Evolutionary conservation across 805 yeast genomes (phyloP).

Genomic region (Suhomyces prunicola): DNA sequence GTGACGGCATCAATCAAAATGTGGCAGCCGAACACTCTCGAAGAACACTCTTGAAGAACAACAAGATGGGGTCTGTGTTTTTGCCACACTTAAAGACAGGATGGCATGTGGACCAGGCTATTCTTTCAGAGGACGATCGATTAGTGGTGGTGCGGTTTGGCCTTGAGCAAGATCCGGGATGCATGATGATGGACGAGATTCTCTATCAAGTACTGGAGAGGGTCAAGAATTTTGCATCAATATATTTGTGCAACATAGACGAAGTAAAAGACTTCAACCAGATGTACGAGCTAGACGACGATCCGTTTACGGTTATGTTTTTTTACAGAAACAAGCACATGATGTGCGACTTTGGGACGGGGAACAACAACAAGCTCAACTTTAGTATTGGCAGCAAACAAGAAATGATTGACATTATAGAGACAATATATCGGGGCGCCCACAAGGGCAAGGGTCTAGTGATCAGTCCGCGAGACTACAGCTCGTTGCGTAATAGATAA

Average conservation of each 20-base stretch:
- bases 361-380: conserved; percentile 91
- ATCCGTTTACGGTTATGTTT: conserved; percentile 87
- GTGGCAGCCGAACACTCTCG: neutral
- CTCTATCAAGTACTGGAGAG: conserved; percentile 76
- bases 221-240: conserved; percentile 80
- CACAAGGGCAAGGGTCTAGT: conserved; percentile 90
- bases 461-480: conserved; percentile 72
- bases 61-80: conserved; percentile 71
- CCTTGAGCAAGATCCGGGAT: conserved; percentile 66
- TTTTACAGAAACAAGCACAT: conserved; percentile 90
- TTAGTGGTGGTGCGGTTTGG: conserved; percentile 90
- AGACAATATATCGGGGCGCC: conserved; percentile 88
- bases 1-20: neutral
- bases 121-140: conserved; percentile 83
- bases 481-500: conserved; percentile 18
- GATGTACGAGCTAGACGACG: conserved; percentile 74
- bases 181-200: conserved; percentile 89
- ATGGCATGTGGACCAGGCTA: conserved; percentile 98
- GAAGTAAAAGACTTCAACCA: conserved; percentile 85
- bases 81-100: conserved; percentile 79
- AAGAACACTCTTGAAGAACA: neutral
- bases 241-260: conserved; percentile 85
- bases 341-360: conserved; percentile 99
- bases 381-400: conserved; percentile 73
- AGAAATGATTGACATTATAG: conserved; percentile 87